Evolutionary conservation across 345 rosid genomes (phyloP).

Genomic region (Carallia pectinifolia): DNA sequence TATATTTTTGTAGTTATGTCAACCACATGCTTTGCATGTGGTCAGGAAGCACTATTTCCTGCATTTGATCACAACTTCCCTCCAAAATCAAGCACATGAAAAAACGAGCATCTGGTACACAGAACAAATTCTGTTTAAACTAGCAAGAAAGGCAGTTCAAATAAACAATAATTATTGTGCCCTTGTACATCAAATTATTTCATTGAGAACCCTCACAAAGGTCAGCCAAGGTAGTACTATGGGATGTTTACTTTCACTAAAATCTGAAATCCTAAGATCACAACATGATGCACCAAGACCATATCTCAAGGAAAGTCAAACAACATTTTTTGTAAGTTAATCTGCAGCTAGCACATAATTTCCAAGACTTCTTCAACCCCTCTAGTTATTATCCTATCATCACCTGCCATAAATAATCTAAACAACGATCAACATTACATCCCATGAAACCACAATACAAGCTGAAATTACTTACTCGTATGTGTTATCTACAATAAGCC

Average conservation of each 20-base stretch:
- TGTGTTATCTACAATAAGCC: conserved; percentile 97
- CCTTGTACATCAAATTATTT: too few species aligned
- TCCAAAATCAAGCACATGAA: background rate
- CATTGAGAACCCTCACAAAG: too few species aligned
- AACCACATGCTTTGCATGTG: background rate
- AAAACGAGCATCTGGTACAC: background rate
- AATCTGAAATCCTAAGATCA: too few species aligned
- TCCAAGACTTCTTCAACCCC: too few species aligned
- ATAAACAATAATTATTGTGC: too few species aligned
- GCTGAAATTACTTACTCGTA: conserved; percentile 69
- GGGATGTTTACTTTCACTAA: too few species aligned
- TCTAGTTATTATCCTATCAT: background rate
- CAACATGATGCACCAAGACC: too few species aligned
- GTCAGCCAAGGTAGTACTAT: too few species aligned
- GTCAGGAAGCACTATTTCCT: background rate
- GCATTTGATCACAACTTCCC: background rate
- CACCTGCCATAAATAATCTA: background rate
- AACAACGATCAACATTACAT: background rate
- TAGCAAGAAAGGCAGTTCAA: background rate
- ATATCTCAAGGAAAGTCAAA: background rate
- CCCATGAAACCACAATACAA: background rate
- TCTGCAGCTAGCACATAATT: background rate
- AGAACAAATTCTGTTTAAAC: background rate
- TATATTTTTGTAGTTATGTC: background rate
- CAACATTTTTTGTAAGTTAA: background rate